phyloP scores from a whole-genome alignment of 345 rosid species.

The Sapria himalayana region DNA sequence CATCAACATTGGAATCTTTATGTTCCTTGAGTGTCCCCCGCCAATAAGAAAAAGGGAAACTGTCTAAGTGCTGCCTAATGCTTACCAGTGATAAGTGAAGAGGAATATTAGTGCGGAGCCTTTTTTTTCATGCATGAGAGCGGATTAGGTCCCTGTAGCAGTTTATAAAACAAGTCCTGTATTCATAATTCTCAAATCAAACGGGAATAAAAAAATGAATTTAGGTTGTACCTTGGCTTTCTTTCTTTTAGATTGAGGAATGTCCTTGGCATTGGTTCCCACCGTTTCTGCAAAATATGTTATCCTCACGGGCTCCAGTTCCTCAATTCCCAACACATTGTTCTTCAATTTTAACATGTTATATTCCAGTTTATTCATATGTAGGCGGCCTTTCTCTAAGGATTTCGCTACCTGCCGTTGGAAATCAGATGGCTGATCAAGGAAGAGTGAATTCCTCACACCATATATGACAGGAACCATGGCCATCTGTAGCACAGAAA shows the following conservation, averaged over 20 bases:
- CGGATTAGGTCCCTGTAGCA: conserved; percentile 70
- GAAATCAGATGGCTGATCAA: conserved; percentile 57
- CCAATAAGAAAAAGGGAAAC: too few species aligned
- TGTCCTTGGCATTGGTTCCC: conserved; percentile 28
- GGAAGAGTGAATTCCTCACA: conserved; percentile 48
- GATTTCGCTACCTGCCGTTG: conserved; percentile 38
- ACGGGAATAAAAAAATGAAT: too few species aligned
- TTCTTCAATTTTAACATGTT: conserved; percentile 24
- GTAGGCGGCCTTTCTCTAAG: conserved; percentile 39
- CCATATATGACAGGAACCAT: conserved; percentile 66
- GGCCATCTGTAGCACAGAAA: conserved; percentile 29
- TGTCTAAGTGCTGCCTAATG: too few species aligned
- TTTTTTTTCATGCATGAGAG: conserved; percentile 67
- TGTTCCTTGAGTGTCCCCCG: too few species aligned
- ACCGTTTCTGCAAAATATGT: conserved; percentile 12
- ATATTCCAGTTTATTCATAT: conserved; percentile 28
- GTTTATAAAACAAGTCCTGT: conserved; percentile 1
- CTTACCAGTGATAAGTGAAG: too few species aligned
- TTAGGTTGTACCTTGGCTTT: conserved; percentile 37
- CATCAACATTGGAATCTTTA: too few species aligned
- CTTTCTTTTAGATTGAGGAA: conserved; percentile 61
- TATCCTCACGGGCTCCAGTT: conserved; percentile 9
- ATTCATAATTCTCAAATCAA: too few species aligned
- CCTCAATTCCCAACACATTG: conserved; percentile 13
- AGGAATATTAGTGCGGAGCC: too few species aligned